Percentiles rank a stretch among this genome's conserved stretches.
These are phyloP conservation scores for Cystofilobasidium macerans DNA, from an alignment of 768 basidiomycete genomes.

Conservation along the genomic window DNA sequence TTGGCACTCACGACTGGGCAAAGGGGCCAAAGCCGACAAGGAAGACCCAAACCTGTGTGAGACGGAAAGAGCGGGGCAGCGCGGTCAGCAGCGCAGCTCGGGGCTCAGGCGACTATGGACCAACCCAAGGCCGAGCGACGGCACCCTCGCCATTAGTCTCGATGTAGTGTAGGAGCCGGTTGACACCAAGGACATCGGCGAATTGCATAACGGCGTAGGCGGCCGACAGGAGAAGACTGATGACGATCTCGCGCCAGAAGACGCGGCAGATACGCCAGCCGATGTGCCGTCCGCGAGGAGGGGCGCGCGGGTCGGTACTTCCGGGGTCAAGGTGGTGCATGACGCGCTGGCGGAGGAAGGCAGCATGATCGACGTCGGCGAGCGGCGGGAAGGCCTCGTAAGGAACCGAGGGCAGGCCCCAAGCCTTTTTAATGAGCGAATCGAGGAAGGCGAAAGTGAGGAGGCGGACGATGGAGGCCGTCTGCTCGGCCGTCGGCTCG, in stretches of 20 bases:
- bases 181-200: conserved; percentile 15
- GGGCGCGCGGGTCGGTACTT: conserved; percentile 34
- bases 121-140: conserved; percentile 48
- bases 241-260: conserved; percentile 31
- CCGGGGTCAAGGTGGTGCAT: conserved; percentile 40
- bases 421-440: conserved; percentile 34
- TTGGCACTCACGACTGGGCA: conserved; percentile 32
- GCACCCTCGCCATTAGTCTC: conserved; percentile 48
- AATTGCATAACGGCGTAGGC: conserved; percentile 34
- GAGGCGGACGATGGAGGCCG: conserved; percentile 11
- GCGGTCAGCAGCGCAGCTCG: neutral
- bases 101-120: too few relatives aligned
- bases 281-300: conserved; percentile 41
- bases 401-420: conserved; percentile 31
- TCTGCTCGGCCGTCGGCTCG: conserved; percentile 20
- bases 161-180: conserved; percentile 40
- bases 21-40: conserved; percentile 45
- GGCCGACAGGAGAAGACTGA: conserved; percentile 28
- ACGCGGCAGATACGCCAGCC: conserved; percentile 45
- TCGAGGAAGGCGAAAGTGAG: conserved; percentile 27
- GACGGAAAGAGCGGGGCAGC: neutral
- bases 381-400: conserved; percentile 41
- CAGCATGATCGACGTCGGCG: conserved; percentile 42
- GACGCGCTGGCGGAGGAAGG: conserved; percentile 36
- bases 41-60: conserved; percentile 50